Percentiles rank a stretch among this genome's conserved stretches.
Conservation (phyloP, 306 rosid genomes). For the Alnus glutinosa region DNA sequence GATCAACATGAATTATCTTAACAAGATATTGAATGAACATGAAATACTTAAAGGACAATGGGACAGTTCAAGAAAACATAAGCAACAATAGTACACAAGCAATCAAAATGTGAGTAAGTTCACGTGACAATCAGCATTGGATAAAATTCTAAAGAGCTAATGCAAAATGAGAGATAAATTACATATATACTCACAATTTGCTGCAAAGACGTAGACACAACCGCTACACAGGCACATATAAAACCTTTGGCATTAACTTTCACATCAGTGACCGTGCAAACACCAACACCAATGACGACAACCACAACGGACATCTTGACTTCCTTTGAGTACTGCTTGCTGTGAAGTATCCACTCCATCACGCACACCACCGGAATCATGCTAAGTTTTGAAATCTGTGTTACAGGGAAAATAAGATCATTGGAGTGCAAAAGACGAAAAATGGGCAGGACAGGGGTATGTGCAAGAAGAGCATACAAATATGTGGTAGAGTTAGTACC, state of each 20-base stretch:
- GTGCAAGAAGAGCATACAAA: background rate
- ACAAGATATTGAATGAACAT: background rate
- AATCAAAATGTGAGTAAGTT: constrained; percentile 12
- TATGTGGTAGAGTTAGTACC: background rate
- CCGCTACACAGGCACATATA: constrained; percentile 67
- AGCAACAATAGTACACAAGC: background rate
- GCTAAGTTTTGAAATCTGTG: constrained; percentile 89
- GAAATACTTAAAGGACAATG: background rate
- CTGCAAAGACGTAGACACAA: constrained; percentile 84
- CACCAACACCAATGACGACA: constrained; percentile 88
- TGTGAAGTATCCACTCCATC: constrained; percentile 93
- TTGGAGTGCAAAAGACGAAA: background rate
- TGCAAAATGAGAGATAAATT: background rate
- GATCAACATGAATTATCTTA: background rate
- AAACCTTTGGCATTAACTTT: constrained; percentile 87
- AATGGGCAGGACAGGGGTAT: background rate
- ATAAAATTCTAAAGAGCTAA: background rate
- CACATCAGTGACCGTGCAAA: constrained; percentile 92
- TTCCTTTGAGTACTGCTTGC: constrained; percentile 73
- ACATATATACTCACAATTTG: constrained; percentile 72
- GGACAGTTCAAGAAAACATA: background rate
- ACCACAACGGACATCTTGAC: constrained; percentile 75
- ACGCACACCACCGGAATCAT: constrained; percentile 98
- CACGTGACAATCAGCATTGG: background rate
- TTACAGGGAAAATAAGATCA: background rate